Evolutionary conservation across 106 monocot species (phyloP), one percentile per base, ranked within the genome.

Genomic region (Acanthochlamys bracteata): DNA sequence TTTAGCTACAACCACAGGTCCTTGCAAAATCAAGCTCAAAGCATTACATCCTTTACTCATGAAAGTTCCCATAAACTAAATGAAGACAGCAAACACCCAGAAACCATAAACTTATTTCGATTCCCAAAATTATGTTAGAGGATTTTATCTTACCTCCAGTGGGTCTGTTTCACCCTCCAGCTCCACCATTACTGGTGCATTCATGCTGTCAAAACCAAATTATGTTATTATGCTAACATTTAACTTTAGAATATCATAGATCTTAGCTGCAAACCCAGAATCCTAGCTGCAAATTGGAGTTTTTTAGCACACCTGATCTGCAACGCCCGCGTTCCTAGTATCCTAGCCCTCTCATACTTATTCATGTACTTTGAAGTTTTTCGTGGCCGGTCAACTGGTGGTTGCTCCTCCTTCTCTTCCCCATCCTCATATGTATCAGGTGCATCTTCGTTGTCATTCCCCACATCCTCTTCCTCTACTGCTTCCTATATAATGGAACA

Each of bases 131-230:
- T 33, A 6, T 3, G 33, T 33, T 33, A 33, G 33, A 33, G 1
- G 33, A 33, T 6, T 33, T 33, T 33, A 1, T 20, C 58, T 53
- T 75, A 80, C 80, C 80, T 80, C 80, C 55, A 80, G 60, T 39
- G 89, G 84, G 69, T 89, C 89, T 60, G 81, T 81, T 63, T 89
- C 89, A 53, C 89, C 89, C 80, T 84, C 89, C 61, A 89, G 63
- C 75, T 89, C 89, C 26, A 83, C 89, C 89, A 89, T 89, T 20
- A 89, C 89, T 49, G 89, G 84, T 14, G 84, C 89, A 76, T 89
- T 89, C 89, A 89, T 89, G 75, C 89, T 88, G 80, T 73, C 63
- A 27, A 66, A 39, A 7, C 67, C 61, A 54, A 12, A 45, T 11
- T 40, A 20, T 10, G 24, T 4, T 11, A 7, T 0, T 33, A 65